phyloP scores from a whole-genome alignment of 306 rosid genomes.

The Alnus glutinosa region DNA sequence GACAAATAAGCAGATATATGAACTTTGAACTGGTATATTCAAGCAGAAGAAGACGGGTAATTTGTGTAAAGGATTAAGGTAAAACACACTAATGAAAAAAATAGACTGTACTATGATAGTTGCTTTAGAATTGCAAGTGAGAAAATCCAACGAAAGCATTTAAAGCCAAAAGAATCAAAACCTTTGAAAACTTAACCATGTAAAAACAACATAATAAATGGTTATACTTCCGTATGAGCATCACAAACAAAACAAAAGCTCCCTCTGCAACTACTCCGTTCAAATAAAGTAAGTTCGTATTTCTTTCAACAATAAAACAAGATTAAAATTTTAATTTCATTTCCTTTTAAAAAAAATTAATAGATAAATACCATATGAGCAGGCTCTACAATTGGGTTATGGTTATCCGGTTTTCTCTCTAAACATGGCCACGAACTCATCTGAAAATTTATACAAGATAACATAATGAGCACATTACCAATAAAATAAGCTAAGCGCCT shows the following conservation, averaged over 20 bases:
- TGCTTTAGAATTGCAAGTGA: too few species aligned
- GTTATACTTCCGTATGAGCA: background rate
- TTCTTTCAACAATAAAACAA: background rate
- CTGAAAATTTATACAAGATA: slow-evolving; percentile 43
- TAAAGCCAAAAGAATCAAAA: background rate
- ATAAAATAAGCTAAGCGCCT: background rate
- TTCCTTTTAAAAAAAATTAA: background rate
- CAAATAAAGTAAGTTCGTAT: background rate
- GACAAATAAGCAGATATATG: too few species aligned
- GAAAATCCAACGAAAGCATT: too few species aligned
- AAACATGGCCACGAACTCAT: slow-evolving; percentile 82
- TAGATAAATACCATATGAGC: slow-evolving; percentile 79
- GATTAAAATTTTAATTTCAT: background rate
- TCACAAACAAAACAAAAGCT: background rate
- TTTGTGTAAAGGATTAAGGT: background rate
- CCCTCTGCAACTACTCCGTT: background rate
- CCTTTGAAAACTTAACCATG: background rate
- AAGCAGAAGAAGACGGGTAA: background rate
- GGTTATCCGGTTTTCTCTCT: slow-evolving; percentile 68
- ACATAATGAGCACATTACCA: slow-evolving; percentile 12
- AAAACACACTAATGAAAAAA: background rate
- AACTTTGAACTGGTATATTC: background rate
- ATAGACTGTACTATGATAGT: background rate
- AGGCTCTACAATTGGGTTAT: slow-evolving; percentile 64
- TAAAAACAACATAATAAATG: background rate